Base-by-base conservation (phyloP, 257 asterid species). In the Nicotiana benthamiana region DNA sequence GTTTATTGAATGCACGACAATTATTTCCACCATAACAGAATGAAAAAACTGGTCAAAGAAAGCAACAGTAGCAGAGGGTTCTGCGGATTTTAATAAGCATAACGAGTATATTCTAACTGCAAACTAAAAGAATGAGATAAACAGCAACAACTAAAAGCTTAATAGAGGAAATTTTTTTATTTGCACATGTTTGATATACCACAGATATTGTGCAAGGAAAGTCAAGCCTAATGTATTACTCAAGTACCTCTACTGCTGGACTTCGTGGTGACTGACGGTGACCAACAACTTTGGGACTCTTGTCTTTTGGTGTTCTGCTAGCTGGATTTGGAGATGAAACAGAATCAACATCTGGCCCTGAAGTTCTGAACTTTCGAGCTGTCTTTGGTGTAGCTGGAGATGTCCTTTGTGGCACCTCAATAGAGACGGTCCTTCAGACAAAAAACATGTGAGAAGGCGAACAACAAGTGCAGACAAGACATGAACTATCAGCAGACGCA, bases 211-310 rank as follows among this genome's bases (percentile, higher is more conserved):
- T 1, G 34, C 34, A 30, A 68, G 51, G 57, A 40, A 68, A 68
- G 53, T 68, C 7, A 70, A 20, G 57, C 22, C 11, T 20, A 40
- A 48, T 70, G 16, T 11, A 68, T 40, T n/a, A 70, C 30, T 77
- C n/a, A 60, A 22, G 59, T 87, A 94, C 98, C 98, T 91, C 94
- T 75, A 74, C 32, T 36, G 87, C 92, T 51, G 94, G 94, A 79
- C 91, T 90, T 86, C 88, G 87, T 24, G 95, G 95, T 66, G 97
- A 91, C 1, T 28, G 32, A 4, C 89, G 87, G 24, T 89, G 93
- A 53, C 84, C 93, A 74, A 85, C 88, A 79, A 88, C 89, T 80
- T 89, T 91, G 28, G 94, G 91, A 86, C 90, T 90, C 87, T 86
- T 90, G 32, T 86, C 88, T 82, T 94, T 94, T 4, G 91, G 88